These are phyloP conservation scores for Apiospora pterosperma DNA, from an alignment of 2,329 filamentous ascomycete genomes.

Conservation along the genomic window DNA sequence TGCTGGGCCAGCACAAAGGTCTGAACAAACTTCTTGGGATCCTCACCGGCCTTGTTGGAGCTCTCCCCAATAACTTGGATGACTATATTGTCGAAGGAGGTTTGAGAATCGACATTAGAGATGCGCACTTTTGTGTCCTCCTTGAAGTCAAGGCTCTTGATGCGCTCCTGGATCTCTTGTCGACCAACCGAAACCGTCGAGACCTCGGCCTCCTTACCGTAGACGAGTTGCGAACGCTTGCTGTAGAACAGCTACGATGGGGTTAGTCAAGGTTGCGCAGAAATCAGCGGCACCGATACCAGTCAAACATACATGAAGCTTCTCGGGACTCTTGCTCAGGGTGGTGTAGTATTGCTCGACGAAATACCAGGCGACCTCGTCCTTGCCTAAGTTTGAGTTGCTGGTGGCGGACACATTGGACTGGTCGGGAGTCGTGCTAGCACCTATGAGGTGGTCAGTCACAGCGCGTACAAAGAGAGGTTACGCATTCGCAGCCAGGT, in stretches of 20 bases:
- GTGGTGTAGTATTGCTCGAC: conserved; percentile 99
- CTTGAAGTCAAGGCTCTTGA: conserved; percentile 89
- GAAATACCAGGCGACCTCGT: conserved; percentile 99
- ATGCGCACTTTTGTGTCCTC: conserved; percentile 93
- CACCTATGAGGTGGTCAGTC: conserved; percentile 28
- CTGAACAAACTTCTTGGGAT: conserved; percentile 95
- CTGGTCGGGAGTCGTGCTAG: conserved; percentile 26
- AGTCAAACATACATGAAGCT: conserved; percentile 66
- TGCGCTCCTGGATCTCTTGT: conserved; percentile 91
- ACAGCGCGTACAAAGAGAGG: conserved; percentile 25
- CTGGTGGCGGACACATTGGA: conserved; percentile 19
- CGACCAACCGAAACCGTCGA: conserved; percentile 83
- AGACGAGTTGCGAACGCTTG: conserved; percentile 93
- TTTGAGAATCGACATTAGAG: conserved; percentile 95
- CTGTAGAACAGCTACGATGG: conserved; percentile 77
- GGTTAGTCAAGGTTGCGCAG: not conserved
- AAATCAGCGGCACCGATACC: not conserved
- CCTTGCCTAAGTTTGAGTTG: conserved; percentile 63
- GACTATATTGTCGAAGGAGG: conserved; percentile 88
- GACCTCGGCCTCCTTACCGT: conserved; percentile 85
- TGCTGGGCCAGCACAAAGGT: conserved; percentile 96
- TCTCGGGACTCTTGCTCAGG: conserved; percentile 88
- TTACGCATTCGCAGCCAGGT: conserved; percentile 39
- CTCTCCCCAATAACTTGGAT: conserved; percentile 98
- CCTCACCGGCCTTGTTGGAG: conserved; percentile 78